phyloP scores from a whole-genome alignment of 2,329 filamentous ascomycete genomes.

The Penicillium rolfsii region DNA sequence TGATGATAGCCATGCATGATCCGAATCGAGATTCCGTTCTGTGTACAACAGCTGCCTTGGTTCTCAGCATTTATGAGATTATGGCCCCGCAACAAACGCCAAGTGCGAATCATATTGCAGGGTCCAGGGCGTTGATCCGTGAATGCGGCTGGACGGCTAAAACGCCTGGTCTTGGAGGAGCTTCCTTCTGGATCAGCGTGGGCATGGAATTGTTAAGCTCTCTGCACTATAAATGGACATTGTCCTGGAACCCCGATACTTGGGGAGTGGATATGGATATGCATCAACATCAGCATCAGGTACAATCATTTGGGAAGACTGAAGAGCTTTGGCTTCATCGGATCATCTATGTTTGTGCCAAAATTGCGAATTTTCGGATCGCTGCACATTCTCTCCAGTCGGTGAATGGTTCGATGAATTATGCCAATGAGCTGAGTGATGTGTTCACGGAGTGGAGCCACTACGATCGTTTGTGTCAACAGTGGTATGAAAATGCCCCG shows the following conservation, averaged over 20 bases:
- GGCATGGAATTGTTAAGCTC: slow-evolving; percentile 89
- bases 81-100: slow-evolving; percentile 81
- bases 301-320: slow-evolving; percentile 59
- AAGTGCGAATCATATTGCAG: slow-evolving; percentile 87
- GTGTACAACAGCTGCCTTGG: slow-evolving; percentile 83
- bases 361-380: slow-evolving; percentile 82
- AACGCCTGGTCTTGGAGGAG: slow-evolving; percentile 76
- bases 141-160: slow-evolving; percentile 87
- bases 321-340: slow-evolving; percentile 88
- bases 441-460: slow-evolving; percentile 76
- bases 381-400: slow-evolving; percentile 65
- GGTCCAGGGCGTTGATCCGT: slow-evolving; percentile 80
- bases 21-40: slow-evolving; percentile 81
- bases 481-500: slow-evolving; percentile 78
- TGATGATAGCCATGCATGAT: slow-evolving; percentile 77
- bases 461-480: slow-evolving; percentile 79
- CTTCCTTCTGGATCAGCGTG: slow-evolving; percentile 94
- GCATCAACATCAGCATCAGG: slow-evolving; percentile 61
- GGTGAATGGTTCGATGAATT: slow-evolving; percentile 55
- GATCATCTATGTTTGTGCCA: slow-evolving; percentile 86
- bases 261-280: slow-evolving; percentile 87
- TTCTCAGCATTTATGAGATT: slow-evolving; percentile 89
- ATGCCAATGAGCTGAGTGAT: slow-evolving; percentile 66
- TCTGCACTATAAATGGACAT: slow-evolving; percentile 81
- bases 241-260: slow-evolving; percentile 85